Percentiles rank a stretch among this genome's conserved stretches.
Evolutionary conservation across 2,329 filamentous ascomycete species (phyloP).

Genomic region (Pseudomassariella vexata): DNA sequence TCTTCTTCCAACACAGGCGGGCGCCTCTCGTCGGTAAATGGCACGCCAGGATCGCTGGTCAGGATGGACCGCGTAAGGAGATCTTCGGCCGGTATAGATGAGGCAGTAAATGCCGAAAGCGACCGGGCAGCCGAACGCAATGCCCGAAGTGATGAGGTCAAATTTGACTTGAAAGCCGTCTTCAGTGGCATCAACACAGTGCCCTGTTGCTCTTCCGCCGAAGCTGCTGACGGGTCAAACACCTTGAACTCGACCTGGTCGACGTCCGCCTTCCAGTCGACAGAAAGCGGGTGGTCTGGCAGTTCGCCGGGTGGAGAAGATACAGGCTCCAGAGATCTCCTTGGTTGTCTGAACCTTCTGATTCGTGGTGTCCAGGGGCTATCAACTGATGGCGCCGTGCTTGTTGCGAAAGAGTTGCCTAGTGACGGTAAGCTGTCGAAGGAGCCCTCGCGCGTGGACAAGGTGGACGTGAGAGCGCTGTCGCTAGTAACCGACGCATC

Average conservation of each 20-base stretch:
- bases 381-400: slow-evolving; percentile 41
- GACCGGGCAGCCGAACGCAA: slow-evolving; percentile 59
- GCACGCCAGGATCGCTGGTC: slow-evolving; percentile 59
- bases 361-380: slow-evolving; percentile 40
- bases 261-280: slow-evolving; percentile 30
- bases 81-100: slow-evolving; percentile 60
- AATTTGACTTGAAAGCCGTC: slow-evolving; percentile 61
- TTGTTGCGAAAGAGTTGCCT: slow-evolving; percentile 47
- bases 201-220: slow-evolving; percentile 22
- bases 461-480: slow-evolving; percentile 43
- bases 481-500: slow-evolving; percentile 39
- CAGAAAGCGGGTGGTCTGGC: slow-evolving; percentile 45
- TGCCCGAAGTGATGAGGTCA: slow-evolving; percentile 61
- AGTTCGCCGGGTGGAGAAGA: slow-evolving; percentile 47
- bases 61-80: slow-evolving; percentile 63
- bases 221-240: slow-evolving; percentile 29
- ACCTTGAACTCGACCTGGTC: slow-evolving; percentile 45
- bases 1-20: slow-evolving; percentile 58
- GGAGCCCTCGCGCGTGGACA: slow-evolving; percentile 52
- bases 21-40: slow-evolving; percentile 62
- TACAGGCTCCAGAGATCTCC: slow-evolving; percentile 49
- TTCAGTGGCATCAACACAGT: slow-evolving; percentile 37
- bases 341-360: slow-evolving; percentile 34
- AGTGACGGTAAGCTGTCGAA: slow-evolving; percentile 58
- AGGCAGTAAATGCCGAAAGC: slow-evolving; percentile 56